Base-by-base conservation (phyloP, 192 early-diverging fungal genomes). In the Coemansia sp. region DNA sequence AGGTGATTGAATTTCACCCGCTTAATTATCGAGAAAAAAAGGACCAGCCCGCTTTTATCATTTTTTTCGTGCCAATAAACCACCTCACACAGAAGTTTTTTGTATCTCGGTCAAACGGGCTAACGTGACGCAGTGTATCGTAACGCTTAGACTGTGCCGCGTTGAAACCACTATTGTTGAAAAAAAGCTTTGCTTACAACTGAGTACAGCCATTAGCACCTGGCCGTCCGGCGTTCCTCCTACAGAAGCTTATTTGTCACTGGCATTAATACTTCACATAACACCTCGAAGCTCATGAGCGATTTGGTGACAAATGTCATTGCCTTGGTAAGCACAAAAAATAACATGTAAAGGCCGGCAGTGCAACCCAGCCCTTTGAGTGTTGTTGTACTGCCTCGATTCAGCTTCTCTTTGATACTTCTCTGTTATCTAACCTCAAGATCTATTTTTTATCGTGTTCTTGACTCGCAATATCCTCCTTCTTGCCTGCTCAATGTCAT, bases 271-370 rank as follows among this genome's bases (percentile, higher is more conserved):
- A 45, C 10, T 45, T 14, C 42, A 45, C 42, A 14, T 3, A 56
- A 56, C 54, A 7, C 28, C 29, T 7, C 6, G 14, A 11, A 56
- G 54, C 31, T 52, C 32, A 82, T 82, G 79, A 69, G 69, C 59
- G 67, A 76, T 67, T 48, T 82, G 57, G 64, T 73, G 38, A 82
- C 79, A 12, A 81, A 81, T 57, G 67, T 81, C 22, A 76, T 76
- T 61, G 73, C 79, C 50, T 51, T 81, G 67, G 79, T 81, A 81
- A 69, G 78, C 66, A 60, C 2, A 20, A 1, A 33, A 29, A 36
- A 36, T 36, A 36, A 36, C 5, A 8, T 4, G 34, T 4, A 36
- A 36, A 36, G 34, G 34, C 34, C 4, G 34, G 8, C 34, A 36
- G 34, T 8, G 14, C 36, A n/a, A 33, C 38, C 34, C 14, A 25